These are phyloP conservation scores for Quercus agrifolia DNA, from an alignment of 306 rosid genomes.

Conservation along the genomic window DNA sequence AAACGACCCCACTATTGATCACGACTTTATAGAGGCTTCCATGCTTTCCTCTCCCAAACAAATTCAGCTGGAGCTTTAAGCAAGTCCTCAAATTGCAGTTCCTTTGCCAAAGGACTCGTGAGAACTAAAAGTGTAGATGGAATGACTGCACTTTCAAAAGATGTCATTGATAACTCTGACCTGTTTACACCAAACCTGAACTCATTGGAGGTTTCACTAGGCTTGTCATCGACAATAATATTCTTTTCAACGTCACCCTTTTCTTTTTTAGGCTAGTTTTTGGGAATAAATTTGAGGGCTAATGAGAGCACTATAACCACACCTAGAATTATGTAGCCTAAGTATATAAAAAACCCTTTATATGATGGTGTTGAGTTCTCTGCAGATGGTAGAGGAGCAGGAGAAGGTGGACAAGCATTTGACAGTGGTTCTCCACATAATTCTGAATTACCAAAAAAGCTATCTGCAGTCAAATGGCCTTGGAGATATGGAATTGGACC, in stretches of 20 bases:
- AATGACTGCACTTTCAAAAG: slow-evolving; percentile 42
- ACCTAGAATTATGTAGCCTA: slow-evolving; percentile 47
- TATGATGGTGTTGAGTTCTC: slow-evolving; percentile 4
- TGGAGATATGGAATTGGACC: slow-evolving; percentile 50
- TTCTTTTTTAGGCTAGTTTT: slow-evolving; percentile 17
- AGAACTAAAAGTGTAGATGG: slow-evolving; percentile 47
- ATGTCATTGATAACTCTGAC: slow-evolving; percentile 49
- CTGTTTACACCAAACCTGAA: slow-evolving; percentile 24
- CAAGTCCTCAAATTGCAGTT: slow-evolving; percentile 57
- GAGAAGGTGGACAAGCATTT: slow-evolving; percentile 28
- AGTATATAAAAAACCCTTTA: slow-evolving; percentile 26
- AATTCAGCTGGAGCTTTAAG: slow-evolving; percentile 71
- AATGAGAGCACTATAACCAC: slow-evolving; percentile 30
- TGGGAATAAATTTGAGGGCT: slow-evolving; percentile 8
- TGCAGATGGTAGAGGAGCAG: neutral
- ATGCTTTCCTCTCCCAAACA: slow-evolving; percentile 61
- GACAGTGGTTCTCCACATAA: slow-evolving; percentile 63
- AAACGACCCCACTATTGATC: slow-evolving; percentile 39
- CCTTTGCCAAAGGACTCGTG: slow-evolving; percentile 25
- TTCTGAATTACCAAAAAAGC: slow-evolving; percentile 51
- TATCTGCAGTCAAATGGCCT: slow-evolving; percentile 36
- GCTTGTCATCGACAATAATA: slow-evolving; percentile 16
- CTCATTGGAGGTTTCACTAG: slow-evolving; percentile 31
- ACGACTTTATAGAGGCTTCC: slow-evolving; percentile 75
- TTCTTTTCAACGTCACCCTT: slow-evolving; percentile 2